Evolutionary conservation across 1,284 basidiomycete genomes (phyloP).

Genomic region (Puccinia sorghi): DNA sequence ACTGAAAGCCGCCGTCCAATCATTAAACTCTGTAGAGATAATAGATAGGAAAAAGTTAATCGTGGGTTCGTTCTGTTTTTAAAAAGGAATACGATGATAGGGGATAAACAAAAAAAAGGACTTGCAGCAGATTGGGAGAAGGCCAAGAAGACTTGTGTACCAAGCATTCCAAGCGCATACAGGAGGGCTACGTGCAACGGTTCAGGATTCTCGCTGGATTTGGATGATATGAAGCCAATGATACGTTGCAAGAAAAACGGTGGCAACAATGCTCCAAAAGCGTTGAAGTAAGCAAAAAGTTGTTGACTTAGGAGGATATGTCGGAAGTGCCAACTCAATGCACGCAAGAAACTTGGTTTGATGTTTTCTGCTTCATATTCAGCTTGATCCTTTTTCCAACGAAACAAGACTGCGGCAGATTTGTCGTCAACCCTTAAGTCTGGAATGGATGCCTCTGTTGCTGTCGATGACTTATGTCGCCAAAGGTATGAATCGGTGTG

Average conservation of each 20-base stretch:
- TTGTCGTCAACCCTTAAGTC: constrained; percentile 36
- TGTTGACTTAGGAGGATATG: constrained; percentile 55
- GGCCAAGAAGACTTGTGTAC: constrained; percentile 59
- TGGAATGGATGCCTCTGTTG: constrained; percentile 33
- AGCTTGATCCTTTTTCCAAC: constrained; percentile 33
- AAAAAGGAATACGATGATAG: too few species aligned
- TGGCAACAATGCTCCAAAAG: constrained; percentile 61
- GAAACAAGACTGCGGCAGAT: constrained; percentile 31
- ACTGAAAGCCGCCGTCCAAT: constrained; percentile 49
- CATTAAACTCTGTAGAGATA: constrained; percentile 17
- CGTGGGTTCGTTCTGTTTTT: neutral
- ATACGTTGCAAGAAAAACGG: constrained; percentile 62
- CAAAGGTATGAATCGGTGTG: constrained; percentile 44
- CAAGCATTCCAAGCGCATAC: constrained; percentile 62
- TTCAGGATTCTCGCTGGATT: constrained; percentile 55
- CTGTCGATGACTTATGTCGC: constrained; percentile 25
- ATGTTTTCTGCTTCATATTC: constrained; percentile 30
- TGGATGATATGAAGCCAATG: constrained; percentile 60
- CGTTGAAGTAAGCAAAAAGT: constrained; percentile 60
- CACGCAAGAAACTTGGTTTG: constrained; percentile 39
- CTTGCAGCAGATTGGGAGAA: constrained; percentile 40
- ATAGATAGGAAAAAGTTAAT: neutral
- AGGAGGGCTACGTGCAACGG: constrained; percentile 62
- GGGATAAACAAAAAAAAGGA: neutral
- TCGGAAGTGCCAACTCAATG: constrained; percentile 39